Conservation (phyloP, 2,329 filamentous ascomycete genomes). For the Paramyrothecium sp. region DNA sequence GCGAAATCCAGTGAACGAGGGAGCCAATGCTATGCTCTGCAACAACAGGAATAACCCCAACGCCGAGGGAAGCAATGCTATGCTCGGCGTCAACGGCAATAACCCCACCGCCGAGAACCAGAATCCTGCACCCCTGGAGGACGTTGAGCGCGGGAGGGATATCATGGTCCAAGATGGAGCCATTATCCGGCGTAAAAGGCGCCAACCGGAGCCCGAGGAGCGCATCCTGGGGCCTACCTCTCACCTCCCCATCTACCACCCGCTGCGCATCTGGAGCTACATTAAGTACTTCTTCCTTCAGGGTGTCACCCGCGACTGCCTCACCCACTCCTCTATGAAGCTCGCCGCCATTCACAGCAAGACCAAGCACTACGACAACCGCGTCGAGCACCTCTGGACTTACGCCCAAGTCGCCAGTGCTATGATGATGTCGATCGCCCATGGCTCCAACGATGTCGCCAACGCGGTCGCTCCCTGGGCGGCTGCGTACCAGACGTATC, state of each 20-base stretch:
- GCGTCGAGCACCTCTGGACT: conserved; percentile 44
- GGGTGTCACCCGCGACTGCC: conserved; percentile 18
- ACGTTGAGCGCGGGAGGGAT: background rate
- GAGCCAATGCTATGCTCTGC: background rate
- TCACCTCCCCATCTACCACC: conserved; percentile 11
- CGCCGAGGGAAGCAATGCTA: background rate
- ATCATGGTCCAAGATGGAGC: too few species aligned
- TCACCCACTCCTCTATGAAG: conserved; percentile 5
- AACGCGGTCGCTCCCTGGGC: conserved; percentile 37
- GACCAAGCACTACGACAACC: conserved; percentile 32
- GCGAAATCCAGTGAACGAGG: background rate
- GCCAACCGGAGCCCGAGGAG: background rate
- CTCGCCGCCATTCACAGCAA: background rate
- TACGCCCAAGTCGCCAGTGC: conserved; percentile 36
- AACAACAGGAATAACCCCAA: background rate
- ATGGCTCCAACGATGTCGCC: conserved; percentile 39
- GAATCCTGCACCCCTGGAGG: background rate
- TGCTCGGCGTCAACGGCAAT: background rate
- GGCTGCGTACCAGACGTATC: conserved; percentile 30
- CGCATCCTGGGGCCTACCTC: conserved; percentile 11
- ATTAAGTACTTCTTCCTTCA: conserved; percentile 18
- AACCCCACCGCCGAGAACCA: conserved; percentile 1
- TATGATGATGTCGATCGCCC: conserved; percentile 24
- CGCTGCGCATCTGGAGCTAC: conserved; percentile 9
- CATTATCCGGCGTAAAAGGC: background rate